Base-by-base conservation (phyloP, 1,139 yeast genomes). In the Hemisphaericaspora subhashii region DNA sequence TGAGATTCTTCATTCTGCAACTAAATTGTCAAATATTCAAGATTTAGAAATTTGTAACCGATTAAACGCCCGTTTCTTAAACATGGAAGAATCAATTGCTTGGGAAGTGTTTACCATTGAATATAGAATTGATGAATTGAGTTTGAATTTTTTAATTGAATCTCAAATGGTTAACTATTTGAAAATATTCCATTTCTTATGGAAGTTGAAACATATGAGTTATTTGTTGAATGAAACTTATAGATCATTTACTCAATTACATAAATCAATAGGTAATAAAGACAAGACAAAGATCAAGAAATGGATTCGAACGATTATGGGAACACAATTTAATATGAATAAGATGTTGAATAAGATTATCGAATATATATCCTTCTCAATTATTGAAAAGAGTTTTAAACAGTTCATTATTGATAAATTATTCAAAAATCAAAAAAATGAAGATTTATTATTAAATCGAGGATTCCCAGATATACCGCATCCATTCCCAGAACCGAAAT, bases 61-160 rank as follows among this genome's bases (percentile, higher is more conserved):
- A 37, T 57, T 92, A 13, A 98, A 92, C 65, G 96, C 96, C 0
- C 69, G 96, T 34, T 73, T 90, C 35, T 69, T 89, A 36, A 90
- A 81, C 43, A 64, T 83, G 28, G 54, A 58, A 18, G 94, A 94
- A 0, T 80, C 73, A 18, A 75, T 67, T 36, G 90, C 89, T 0
- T 92, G 98, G 98, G 96, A 90, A 55, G 89, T 86, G 3, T 90
- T 92, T 58, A 88, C 97, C 0, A 66, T 92, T 35, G 97, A 89
- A 54, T 92, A 86, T 57, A 72, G 81, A 37, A 67, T 88, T 4
- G 61, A 61, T 12, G 84, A 77, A 35, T 60, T 76, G 55, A 90
- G 79, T 14, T 70, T 84, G 15, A 59, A 66, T 27, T 46, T 33
- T 34, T 33, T 47, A 23, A 33, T 48, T 25, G 41, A 36, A n/a